Percentiles rank a stretch among this genome's conserved stretches.
Conservation (phyloP, 306 rosid species). For the Lotus japonicus region DNA sequence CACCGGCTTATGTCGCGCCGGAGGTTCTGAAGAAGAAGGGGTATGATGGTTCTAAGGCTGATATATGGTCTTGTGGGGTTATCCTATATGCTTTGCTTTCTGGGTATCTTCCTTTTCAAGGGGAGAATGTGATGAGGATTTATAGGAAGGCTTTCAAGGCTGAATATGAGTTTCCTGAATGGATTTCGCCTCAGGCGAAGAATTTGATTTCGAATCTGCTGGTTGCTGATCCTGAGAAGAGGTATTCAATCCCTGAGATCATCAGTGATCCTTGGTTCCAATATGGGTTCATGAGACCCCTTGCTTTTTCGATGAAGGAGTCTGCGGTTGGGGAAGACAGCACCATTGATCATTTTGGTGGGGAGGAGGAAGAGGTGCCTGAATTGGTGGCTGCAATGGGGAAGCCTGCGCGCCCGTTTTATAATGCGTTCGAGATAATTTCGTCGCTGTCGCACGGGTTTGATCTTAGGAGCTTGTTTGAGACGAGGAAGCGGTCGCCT, state of each 20-base stretch:
- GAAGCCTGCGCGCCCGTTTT: conserved; percentile 53
- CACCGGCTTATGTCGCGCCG: conserved; percentile 86
- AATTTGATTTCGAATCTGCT: conserved; percentile 46
- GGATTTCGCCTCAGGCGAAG: conserved; percentile 57
- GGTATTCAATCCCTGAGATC: conserved; percentile 48
- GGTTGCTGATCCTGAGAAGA: conserved; percentile 50
- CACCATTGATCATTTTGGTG: background rate
- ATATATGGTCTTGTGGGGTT: conserved; percentile 82
- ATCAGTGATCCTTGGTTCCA: conserved; percentile 62
- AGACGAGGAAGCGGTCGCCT: conserved; percentile 43
- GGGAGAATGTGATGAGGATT: conserved; percentile 53
- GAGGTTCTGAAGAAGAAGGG: conserved; percentile 73
- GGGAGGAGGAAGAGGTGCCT: background rate
- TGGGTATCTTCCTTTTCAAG: conserved; percentile 68
- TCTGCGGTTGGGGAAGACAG: background rate
- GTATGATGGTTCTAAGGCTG: conserved; percentile 73
- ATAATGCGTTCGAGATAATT: conserved; percentile 75
- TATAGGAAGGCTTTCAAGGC: conserved; percentile 61
- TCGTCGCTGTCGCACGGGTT: conserved; percentile 70
- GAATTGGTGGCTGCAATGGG: background rate
- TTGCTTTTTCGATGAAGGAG: conserved; percentile 36
- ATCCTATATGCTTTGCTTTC: conserved; percentile 56
- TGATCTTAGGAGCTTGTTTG: conserved; percentile 65
- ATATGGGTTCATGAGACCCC: conserved; percentile 38
- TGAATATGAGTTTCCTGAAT: conserved; percentile 47